Evolutionary conservation across 371 early-diverging fungal genomes (phyloP).

Genomic region (Mortierella sp.): DNA sequence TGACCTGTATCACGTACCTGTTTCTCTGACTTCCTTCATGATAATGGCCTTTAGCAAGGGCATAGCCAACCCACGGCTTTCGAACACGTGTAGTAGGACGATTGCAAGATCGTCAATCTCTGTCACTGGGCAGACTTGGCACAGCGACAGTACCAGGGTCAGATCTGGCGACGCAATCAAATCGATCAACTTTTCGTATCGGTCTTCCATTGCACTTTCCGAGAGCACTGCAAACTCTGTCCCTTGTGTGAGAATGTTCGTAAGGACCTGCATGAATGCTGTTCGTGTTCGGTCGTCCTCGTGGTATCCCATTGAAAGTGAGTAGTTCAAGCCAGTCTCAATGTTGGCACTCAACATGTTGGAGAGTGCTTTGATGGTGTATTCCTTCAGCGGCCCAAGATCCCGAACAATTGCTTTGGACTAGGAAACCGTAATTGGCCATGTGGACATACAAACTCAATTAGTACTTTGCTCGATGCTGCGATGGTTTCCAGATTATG

Average conservation of each 20-base stretch:
- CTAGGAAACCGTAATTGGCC: slow-evolving; percentile 28
- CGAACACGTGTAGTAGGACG: slow-evolving; percentile 83
- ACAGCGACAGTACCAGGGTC: slow-evolving; percentile 81
- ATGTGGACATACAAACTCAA: too few species aligned
- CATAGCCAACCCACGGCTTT: slow-evolving; percentile 76
- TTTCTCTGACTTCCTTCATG: slow-evolving; percentile 84
- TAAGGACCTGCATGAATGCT: slow-evolving; percentile 92
- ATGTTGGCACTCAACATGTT: slow-evolving; percentile 91
- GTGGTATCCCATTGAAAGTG: slow-evolving; percentile 92
- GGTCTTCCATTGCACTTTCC: slow-evolving; percentile 77
- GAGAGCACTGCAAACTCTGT: slow-evolving; percentile 87
- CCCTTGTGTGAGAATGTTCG: slow-evolving; percentile 89
- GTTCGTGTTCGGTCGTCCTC: slow-evolving; percentile 89
- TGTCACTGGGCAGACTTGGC: slow-evolving; percentile 86
- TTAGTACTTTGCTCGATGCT: too few species aligned
- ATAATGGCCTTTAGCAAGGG: slow-evolving; percentile 83
- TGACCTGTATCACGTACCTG: too few species aligned
- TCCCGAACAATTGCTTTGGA: slow-evolving; percentile 73
- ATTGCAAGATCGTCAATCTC: slow-evolving; percentile 90
- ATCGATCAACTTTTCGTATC: slow-evolving; percentile 82
- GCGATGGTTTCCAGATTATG: background rate
- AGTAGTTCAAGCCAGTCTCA: slow-evolving; percentile 90
- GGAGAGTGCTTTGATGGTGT: slow-evolving; percentile 88
- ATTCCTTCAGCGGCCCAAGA: slow-evolving; percentile 79
- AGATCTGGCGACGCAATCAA: slow-evolving; percentile 66